Conservation (phyloP, 805 yeast species). For the Teunomyces funiuensis region DNA sequence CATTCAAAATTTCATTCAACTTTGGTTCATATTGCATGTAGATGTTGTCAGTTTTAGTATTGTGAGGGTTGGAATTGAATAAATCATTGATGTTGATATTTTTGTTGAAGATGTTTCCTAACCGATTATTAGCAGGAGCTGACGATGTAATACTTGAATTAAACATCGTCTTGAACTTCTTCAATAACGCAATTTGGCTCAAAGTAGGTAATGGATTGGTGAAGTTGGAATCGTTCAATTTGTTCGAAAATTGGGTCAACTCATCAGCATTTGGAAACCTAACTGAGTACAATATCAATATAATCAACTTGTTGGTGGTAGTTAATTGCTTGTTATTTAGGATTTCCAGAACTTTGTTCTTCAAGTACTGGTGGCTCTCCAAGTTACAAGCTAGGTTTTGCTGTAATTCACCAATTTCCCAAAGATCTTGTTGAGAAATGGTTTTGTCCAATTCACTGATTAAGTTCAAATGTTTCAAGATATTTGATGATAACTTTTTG, state of each 20-base stretch:
- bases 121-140: slow-evolving; percentile 11
- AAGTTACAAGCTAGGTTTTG: slow-evolving; percentile 70
- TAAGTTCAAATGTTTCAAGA: slow-evolving; percentile 87
- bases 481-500: slow-evolving; percentile 81
- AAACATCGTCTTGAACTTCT: slow-evolving; percentile 28
- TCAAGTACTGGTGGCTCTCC: slow-evolving; percentile 40
- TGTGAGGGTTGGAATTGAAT: slow-evolving; percentile 25
- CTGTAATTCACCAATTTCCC: slow-evolving; percentile 88
- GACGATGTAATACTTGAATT: slow-evolving; percentile 12
- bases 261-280: slow-evolving; percentile 54
- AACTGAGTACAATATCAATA: slow-evolving; percentile 71
- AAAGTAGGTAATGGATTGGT: slow-evolving; percentile 34
- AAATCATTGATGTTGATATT: slow-evolving; percentile 30
- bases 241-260: slow-evolving; percentile 21
- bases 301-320: slow-evolving; percentile 61
- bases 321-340: slow-evolving; percentile 44
- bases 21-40: slow-evolving; percentile 92
- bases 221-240: slow-evolving; percentile 28
- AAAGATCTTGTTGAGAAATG: slow-evolving; percentile 61
- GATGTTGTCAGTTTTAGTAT: slow-evolving; percentile 55
- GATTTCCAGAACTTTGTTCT: slow-evolving; percentile 54
- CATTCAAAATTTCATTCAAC: slow-evolving; percentile 44
- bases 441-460: slow-evolving; percentile 82
- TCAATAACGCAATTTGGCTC: slow-evolving; percentile 31
- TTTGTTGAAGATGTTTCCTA: slow-evolving; percentile 33